Evolutionary conservation across 2,329 filamentous ascomycete species (phyloP).

Genomic region (Boeremia lycopersici): DNA sequence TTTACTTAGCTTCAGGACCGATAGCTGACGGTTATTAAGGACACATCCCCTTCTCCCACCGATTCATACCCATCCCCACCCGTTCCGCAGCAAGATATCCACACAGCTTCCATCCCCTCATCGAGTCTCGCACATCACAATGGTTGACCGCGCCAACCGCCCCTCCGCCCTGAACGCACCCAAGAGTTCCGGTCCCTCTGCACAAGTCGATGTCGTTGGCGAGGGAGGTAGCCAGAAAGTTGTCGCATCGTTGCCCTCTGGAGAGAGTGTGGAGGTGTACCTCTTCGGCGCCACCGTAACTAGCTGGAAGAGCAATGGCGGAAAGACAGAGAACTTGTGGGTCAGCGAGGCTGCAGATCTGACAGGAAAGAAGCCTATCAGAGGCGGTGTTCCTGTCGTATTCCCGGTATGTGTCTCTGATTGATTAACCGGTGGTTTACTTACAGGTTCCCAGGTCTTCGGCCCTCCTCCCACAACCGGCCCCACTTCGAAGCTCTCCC

Average conservation of each 20-base stretch:
- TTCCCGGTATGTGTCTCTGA: slow-evolving; percentile 74
- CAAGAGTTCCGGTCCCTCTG: slow-evolving; percentile 67
- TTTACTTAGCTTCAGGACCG: slow-evolving; percentile 1
- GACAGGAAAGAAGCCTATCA: slow-evolving; percentile 86
- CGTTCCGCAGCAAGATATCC: slow-evolving; percentile 10
- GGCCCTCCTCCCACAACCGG: slow-evolving; percentile 75
- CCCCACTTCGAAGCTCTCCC: slow-evolving; percentile 78
- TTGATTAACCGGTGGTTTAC: background rate
- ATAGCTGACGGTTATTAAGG: background rate
- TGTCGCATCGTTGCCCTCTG: slow-evolving; percentile 79
- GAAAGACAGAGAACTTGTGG: slow-evolving; percentile 80
- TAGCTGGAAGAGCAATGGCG: slow-evolving; percentile 85
- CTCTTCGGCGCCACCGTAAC: slow-evolving; percentile 92
- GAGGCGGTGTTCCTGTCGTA: slow-evolving; percentile 89
- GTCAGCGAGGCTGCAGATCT: slow-evolving; percentile 78
- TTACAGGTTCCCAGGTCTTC: slow-evolving; percentile 68
- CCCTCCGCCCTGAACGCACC: slow-evolving; percentile 67
- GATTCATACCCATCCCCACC: background rate
- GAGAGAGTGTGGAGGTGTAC: slow-evolving; percentile 83
- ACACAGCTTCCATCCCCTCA: slow-evolving; percentile 8
- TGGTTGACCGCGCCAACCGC: slow-evolving; percentile 87
- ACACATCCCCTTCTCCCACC: background rate
- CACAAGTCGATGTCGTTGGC: slow-evolving; percentile 79
- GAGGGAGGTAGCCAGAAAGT: slow-evolving; percentile 74
- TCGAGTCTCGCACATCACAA: slow-evolving; percentile 41